Evolutionary conservation across 441 rosid species (phyloP), one percentile per base, ranked within the genome.

Genomic region (Corymbia calophylla): DNA sequence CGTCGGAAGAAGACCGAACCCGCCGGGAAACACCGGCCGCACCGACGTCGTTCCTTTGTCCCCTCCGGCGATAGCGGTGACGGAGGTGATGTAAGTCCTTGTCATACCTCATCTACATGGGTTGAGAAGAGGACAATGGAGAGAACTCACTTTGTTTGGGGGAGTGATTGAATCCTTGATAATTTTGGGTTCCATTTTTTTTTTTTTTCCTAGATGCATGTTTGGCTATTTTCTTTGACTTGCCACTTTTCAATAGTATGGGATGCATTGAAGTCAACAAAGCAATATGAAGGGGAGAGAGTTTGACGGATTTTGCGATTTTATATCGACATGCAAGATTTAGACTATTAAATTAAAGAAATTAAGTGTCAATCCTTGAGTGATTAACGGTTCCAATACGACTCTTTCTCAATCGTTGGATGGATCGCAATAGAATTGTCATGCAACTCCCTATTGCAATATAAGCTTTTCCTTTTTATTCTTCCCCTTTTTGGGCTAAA

Each of bases 251-350:
- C 51, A 2, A 73, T 5, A 6, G n/a, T 0, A 3, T 1, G 84
- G n/a, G n/a, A 70, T 70, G 81, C 29, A 10, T 5, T 35, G 48
- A 35, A 35, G 48, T 70, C 48, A 35, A 35, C 13, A 10, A 35
- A 35, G 81, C 81, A 5, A 70, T 9, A 14, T 1, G 44, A 4
- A 16, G 3, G 73, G 19, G 25, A 70, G 47, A 70, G 15, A 35
- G 6, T 6, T 19, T 0, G 29, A 73, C 0, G 49, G 15, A 19
- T 21, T 73, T 39, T 11, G 9, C 1, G 17, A 5, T 35, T 10
- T 70, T 19, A 19, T 9, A 9, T 3, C 3, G 7, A 6, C 10
- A 8, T 44, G 1, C 4, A 29, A 23, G 14, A 39, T 44, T 1
- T 39, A 7, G 51, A 44, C 18, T 6, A 14, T 73, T 3, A 25